Conservation (phyloP, 768 basidiomycete genomes). For the Suillus placidus region DNA sequence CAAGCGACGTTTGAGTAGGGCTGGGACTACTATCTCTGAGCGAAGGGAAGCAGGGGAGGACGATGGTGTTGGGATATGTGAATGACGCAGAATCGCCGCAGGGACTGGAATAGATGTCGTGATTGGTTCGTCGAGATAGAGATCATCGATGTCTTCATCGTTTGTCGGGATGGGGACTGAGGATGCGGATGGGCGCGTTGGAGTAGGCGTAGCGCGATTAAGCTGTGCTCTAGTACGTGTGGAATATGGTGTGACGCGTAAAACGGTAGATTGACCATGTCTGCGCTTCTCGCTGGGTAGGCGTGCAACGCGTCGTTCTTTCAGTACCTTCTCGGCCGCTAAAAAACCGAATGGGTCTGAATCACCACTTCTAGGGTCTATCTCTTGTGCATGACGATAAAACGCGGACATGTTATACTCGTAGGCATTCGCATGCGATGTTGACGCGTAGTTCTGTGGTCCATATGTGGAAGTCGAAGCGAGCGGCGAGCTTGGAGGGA, state of each 20-base stretch:
- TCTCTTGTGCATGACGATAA: slow-evolving; percentile 24
- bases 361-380: slow-evolving; percentile 14
- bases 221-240: not conserved
- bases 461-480: slow-evolving; percentile 25
- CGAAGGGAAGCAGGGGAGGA: not conserved
- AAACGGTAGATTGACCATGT: slow-evolving; percentile 10
- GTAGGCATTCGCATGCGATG: slow-evolving; percentile 11
- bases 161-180: slow-evolving; percentile 36
- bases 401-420: slow-evolving; percentile 24
- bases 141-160: slow-evolving; percentile 36
- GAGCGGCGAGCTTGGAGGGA: slow-evolving; percentile 38
- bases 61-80: slow-evolving; percentile 1
- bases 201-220: slow-evolving; percentile 21
- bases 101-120: slow-evolving; percentile 25
- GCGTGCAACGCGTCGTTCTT: slow-evolving; percentile 39
- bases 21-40: slow-evolving; percentile 1
- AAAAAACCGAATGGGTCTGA: slow-evolving; percentile 64
- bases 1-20: not conserved
- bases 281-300: slow-evolving; percentile 16
- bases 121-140: slow-evolving; percentile 38
- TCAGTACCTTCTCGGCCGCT: slow-evolving; percentile 54
- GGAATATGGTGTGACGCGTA: slow-evolving; percentile 19
- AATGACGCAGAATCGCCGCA: slow-evolving; percentile 25
- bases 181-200: slow-evolving; percentile 21
- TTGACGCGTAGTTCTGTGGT: slow-evolving; percentile 8